A percentile compares a stretch with the other conserved stretches of the same genome.
phyloP scores from a whole-genome alignment of 306 rosid species.

The Sphenostylis stenocarpa region DNA sequence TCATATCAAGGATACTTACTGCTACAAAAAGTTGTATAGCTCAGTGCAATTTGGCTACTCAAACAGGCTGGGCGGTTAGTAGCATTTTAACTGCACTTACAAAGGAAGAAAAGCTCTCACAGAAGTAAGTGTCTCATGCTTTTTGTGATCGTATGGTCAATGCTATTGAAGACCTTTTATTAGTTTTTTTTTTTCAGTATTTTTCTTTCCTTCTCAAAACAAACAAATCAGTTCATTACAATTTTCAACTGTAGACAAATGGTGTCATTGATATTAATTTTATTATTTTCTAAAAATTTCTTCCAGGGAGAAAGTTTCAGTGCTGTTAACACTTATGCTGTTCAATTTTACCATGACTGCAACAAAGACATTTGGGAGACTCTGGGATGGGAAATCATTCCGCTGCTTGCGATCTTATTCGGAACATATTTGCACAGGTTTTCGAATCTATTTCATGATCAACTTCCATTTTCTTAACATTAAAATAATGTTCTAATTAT shows the following conservation, averaged over 20 bases:
- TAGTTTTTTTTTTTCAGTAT: constrained; percentile 4
- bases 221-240: not conserved
- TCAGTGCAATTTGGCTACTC: constrained; percentile 49
- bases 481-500: not conserved
- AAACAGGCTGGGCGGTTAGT: constrained; percentile 59
- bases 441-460: constrained; percentile 8
- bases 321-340: constrained; percentile 63
- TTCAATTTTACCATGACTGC: constrained; percentile 54
- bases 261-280: constrained; percentile 2
- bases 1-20: constrained; percentile 48
- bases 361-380: constrained; percentile 48
- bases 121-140: constrained; percentile 41
- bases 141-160: constrained; percentile 1
- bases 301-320: constrained; percentile 74
- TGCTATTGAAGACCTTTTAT: not conserved
- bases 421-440: constrained; percentile 59
- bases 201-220: not conserved
- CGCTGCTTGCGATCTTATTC: constrained; percentile 61
- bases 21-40: constrained; percentile 54
- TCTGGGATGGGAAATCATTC: constrained; percentile 42
- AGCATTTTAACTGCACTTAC: constrained; percentile 58
- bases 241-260: not conserved
- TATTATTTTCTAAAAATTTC: constrained; percentile 26
- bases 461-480: not conserved
- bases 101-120: constrained; percentile 59